These are phyloP conservation scores for Aureoboletus auriporus DNA, from an alignment of 768 basidiomycete species.

Conservation along the genomic window DNA sequence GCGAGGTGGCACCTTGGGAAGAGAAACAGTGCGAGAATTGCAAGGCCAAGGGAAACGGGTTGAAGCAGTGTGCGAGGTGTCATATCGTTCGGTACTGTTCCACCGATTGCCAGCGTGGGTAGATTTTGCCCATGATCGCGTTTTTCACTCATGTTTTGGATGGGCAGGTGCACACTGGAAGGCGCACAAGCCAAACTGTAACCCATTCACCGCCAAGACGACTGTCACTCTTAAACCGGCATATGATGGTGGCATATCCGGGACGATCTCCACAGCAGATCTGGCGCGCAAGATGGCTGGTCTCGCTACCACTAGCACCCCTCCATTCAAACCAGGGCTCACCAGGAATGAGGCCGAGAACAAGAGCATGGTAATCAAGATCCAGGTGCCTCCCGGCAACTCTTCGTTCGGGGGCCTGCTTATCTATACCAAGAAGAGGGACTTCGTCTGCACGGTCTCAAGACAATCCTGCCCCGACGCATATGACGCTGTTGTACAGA, in stretches of 20 bases:
- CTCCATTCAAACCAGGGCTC: slow-evolving; percentile 13
- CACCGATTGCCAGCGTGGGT: slow-evolving; percentile 50
- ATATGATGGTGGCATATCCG: slow-evolving; percentile 24
- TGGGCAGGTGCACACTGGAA: slow-evolving; percentile 45
- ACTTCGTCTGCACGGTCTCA: slow-evolving; percentile 45
- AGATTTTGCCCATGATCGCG: background rate
- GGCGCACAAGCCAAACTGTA: slow-evolving; percentile 44
- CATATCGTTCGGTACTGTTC: slow-evolving; percentile 50
- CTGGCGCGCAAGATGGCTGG: slow-evolving; percentile 29
- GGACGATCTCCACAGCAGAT: slow-evolving; percentile 25
- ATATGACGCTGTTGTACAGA: slow-evolving; percentile 40
- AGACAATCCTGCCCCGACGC: slow-evolving; percentile 30
- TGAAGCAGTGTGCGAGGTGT: slow-evolving; percentile 45
- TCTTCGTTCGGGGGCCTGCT: slow-evolving; percentile 21
- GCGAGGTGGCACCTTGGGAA: slow-evolving; percentile 39
- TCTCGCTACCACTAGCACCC: slow-evolving; percentile 21
- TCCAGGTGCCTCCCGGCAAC: slow-evolving; percentile 40
- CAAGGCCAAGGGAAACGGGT: slow-evolving; percentile 20
- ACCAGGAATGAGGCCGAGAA: slow-evolving; percentile 22
- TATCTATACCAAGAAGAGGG: slow-evolving; percentile 52
- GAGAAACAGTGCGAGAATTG: slow-evolving; percentile 44
- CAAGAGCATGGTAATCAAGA: slow-evolving; percentile 50
- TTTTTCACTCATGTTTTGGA: background rate
- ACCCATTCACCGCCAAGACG: slow-evolving; percentile 39
- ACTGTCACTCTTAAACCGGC: slow-evolving; percentile 46